Evolutionary conservation across 306 rosid genomes (phyloP), one percentile per base, ranked within the genome.

Genomic region (Heteromeles arbutifolia): DNA sequence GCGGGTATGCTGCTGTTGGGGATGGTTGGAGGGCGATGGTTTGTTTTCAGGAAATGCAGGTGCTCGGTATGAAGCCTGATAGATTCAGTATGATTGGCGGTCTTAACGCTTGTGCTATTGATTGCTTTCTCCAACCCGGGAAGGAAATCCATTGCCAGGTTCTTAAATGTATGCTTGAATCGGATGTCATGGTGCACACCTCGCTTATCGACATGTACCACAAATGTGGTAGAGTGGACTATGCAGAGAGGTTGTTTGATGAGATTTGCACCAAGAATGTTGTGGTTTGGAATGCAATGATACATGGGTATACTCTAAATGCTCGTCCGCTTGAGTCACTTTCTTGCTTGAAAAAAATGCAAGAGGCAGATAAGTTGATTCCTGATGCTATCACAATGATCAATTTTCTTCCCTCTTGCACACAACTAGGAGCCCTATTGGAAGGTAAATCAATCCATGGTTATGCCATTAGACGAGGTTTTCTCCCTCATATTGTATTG

Each of bases 251-350:
- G 65, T 70, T 84, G 82, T 85, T 90, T 56, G 70, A 73, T 61
- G 72, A 67, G 74, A 74, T 87, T 29, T 64, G 78, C 72, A 41
- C n/a, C 3, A 84, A 65, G 77, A 85, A 73, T 73, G 43, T 82
- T 65, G 87, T 81, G 77, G 86, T 78, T 77, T 90, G 94, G 91
- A 90, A 87, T 69, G 87, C 83, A 34, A 85, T 90, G 86, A 84
- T 90, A 22, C 77, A 82, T 26, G 88, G 85, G 8, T 90, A 82
- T 73, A 74, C 78, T 10, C 71, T 39, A 52, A 80, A 85, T 77
- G 74, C 53, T 17, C 52, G 1, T 45, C 81, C 78, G 2, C 18
- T 67, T 11, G 43, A 67, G 57, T 74, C 90, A 24, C 81, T 80
- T 73, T 52, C 65, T 77, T 80, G 85, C 78, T 82, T 79, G 78